These are phyloP conservation scores for Eucalyptus sp. DNA, from an alignment of 345 rosid genomes.

Conservation along the genomic window DNA sequence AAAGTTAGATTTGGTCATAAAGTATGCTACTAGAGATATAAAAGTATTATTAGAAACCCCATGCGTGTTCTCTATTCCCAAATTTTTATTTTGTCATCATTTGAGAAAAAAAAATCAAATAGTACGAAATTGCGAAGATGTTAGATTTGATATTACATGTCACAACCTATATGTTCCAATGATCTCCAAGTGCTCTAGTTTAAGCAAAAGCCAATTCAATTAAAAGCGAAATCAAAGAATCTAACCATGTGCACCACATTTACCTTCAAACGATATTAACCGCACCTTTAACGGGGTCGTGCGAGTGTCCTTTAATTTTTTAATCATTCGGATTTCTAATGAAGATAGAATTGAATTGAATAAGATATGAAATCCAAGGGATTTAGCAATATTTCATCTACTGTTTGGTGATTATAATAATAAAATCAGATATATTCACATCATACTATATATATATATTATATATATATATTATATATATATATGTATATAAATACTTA, in stretches of 20 bases:
- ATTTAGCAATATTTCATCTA: too few species aligned
- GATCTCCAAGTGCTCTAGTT: not conserved
- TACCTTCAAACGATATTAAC: not conserved
- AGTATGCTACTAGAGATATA: not conserved
- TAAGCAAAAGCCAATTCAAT: not conserved
- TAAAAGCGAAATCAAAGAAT: not conserved
- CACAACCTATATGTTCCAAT: not conserved
- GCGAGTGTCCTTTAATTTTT: not conserved
- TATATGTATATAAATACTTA: too few species aligned
- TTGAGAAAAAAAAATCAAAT: too few species aligned
- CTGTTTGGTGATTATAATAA: too few species aligned
- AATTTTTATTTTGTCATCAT: not conserved
- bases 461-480: too few species aligned
- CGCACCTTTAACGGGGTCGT: fast-evolving
- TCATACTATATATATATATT: too few species aligned
- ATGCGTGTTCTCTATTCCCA: not conserved
- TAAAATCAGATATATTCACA: too few species aligned
- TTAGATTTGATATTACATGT: not conserved
- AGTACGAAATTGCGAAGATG: not conserved
- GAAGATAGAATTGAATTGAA: fast-evolving
- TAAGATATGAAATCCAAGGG: too few species aligned
- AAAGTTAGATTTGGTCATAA: not conserved
- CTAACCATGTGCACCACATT: not conserved
- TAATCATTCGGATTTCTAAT: fast-evolving
- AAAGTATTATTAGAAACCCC: not conserved